Evolutionary conservation across 306 rosid species (phyloP), one percentile per base, ranked within the genome.

Genomic region (Astragalus glycyphyllos): DNA sequence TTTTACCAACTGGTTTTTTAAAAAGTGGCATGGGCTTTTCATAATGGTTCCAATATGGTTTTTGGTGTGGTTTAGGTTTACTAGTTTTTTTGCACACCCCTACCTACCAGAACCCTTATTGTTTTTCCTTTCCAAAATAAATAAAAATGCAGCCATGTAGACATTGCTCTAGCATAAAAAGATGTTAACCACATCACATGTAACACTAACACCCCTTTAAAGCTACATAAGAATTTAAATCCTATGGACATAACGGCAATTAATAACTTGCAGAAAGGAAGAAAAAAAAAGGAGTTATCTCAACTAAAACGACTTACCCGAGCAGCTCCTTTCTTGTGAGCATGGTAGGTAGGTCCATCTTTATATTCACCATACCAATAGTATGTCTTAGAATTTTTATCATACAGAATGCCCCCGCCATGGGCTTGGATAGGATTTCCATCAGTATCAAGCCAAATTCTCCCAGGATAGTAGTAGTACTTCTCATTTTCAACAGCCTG

Each of bases 301-400:
- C 12, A 65, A 75, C 69, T 23, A 61, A 66, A 67, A 38, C 37
- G 29, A 82, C 78, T 83, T 89, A 95, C 99, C 96, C 99, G 90
- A 14, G 99, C 94, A 29, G 90, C 81, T 79, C 88, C 97, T 84
- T 85, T 85, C 81, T 85, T 84, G 84, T 89, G 96, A 79, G 90
- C 87, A 77, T 71, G 96, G 79, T 89, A 95, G 58, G 99, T 91
- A 16, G 91, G 89, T 11, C 99, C 99, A 44, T 89, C 97, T 86
- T 95, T 95, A 67, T 86, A 95, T 82, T 95, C 99, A 59, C 99
- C 99, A 53, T 95, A 95, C 99, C 99, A 95, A 78, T 95, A 95
- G 83, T 89, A 91, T 38, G 90, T 87, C 83, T 74, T 83, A n/a
- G 91, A 83, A 17, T 29, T 75, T 77, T 84, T 78, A 76, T 91